A percentile compares a stretch with the other conserved stretches of the same genome.
These are phyloP conservation scores for Stephania japonica DNA, from an alignment of 164 flowering plant genomes.

Conservation along the genomic window DNA sequence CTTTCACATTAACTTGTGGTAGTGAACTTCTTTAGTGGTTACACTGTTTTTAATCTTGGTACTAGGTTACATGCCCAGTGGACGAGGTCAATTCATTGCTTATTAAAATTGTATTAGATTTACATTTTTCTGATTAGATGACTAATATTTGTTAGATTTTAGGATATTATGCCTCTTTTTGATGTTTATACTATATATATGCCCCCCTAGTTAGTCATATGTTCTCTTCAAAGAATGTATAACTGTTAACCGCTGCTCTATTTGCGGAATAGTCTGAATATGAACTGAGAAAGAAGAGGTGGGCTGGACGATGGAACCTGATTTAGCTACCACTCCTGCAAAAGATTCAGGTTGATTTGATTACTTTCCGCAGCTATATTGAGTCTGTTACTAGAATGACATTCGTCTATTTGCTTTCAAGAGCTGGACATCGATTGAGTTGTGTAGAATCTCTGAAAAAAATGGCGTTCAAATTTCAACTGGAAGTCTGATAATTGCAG, in stretches of 20 bases:
- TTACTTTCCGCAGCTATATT: too few species aligned
- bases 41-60: background rate
- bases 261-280: background rate
- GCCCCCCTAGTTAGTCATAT: too few species aligned
- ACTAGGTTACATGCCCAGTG: background rate
- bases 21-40: background rate
- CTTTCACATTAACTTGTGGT: background rate
- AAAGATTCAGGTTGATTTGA: background rate
- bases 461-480: too few species aligned
- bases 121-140: background rate
- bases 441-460: too few species aligned
- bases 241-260: background rate
- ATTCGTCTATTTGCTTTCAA: too few species aligned
- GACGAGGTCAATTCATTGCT: background rate
- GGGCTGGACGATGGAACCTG: background rate
- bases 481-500: too few species aligned
- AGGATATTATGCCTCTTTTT: background rate
- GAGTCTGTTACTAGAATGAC: too few species aligned
- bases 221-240: background rate
- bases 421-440: too few species aligned
- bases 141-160: background rate
- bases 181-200: too few species aligned
- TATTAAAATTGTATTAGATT: background rate
- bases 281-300: background rate
- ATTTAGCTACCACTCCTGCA: background rate